Evolutionary conservation across 2,329 filamentous ascomycete genomes (phyloP), one percentile per base, ranked within the genome.

Genomic region (Dryadomyces quercivorus): DNA sequence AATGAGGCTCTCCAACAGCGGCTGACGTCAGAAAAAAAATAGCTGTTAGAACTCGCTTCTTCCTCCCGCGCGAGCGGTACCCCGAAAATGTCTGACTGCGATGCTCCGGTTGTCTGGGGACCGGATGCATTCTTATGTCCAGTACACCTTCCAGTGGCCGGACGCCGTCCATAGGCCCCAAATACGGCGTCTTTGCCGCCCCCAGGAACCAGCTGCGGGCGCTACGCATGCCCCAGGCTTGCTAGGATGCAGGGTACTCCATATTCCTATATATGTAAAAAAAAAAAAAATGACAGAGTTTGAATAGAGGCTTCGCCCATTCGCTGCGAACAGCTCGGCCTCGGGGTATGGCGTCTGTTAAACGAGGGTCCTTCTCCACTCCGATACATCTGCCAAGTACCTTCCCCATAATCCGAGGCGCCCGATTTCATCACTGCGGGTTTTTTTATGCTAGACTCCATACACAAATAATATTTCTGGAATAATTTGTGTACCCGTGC

Each of bases 381-480:
- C 31, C 48, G 48, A 21, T 50, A 40, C 38, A 50, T 20, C 48
- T 40, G 34, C 38, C 48, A 40, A 40, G 48, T 50, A 38, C 38
- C 34, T 50, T 26, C 47, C 50, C 50, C 50, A 36, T 51, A 51
- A 43, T 51, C 50, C 50, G 50, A 51, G 34, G 18, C 20, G 50
- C 16, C 50, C 50, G 50, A 38, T 51, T 44, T 51, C 13, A 16
- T 31, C 22, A 22, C 50, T 51, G 50, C 50, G 50, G 50, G 40
- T 52, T 52, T 52, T 51, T 45, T 36, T 5, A 18, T 40, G 49
- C 26, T 42, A 20, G 40, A 22, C 20, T 13, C 3, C 31, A 26
- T 43, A 45, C 50, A 52, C 50, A 52, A 52, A 52, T 52, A 51
- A 51, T 43, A 51, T 45, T 52, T 52, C 21, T 21, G 40, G 36